Evolutionary conservation across 352 stramenopile species (phyloP), one percentile per base, ranked within the genome.

Genomic region (Globisporangium megalacanthum): DNA sequence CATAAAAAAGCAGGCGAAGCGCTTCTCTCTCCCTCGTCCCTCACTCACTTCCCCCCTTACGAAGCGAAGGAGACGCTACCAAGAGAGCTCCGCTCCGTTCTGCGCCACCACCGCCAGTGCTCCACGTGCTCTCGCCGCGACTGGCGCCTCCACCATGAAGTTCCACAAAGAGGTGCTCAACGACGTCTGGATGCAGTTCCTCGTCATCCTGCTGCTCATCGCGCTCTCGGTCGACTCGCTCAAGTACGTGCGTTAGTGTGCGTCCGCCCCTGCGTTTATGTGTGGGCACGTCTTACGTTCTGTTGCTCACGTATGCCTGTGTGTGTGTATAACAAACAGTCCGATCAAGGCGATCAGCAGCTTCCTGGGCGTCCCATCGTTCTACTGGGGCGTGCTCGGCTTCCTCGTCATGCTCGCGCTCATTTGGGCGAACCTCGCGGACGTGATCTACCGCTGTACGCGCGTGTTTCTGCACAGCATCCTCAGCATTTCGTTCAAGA

Each of bases 401-500:
- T 75, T 93, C 13, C 65, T 67, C 2, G 79, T 88, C 51, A 86
- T 90, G 70, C 68, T 93, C 29, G 68, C 62, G 20, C 51, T 91
- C 51, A 60, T 95, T 17, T 91, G 77, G 61, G 72, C 86, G 65
- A 91, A 95, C 71, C 62, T 85, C 6, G 72, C 77, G 41, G 82
- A 93, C 60, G 82, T 89, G 46, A 77, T 93, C 50, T 95, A 95
- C 70, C 70, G 71, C 57, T 87, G 70, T 46, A 75, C 77, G 42
- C 79, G 85, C 49, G 82, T 98, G 22, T 99, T 99, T 68, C 97
- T 99, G 67, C 93, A 98, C 75, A 98, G 86, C 52, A 97, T 99
- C 56, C 74, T 98, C 49, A 97, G 83, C 37, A 99, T 99, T 56
- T 98, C 98, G 57, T 99, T 99, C 70, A 97, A 96, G 60, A 94